A percentile compares a stretch with the other conserved stretches of the same genome.
Conservation (phyloP, 108 stramenopile genomes). For the Fragilaria crotonensis region DNA sequence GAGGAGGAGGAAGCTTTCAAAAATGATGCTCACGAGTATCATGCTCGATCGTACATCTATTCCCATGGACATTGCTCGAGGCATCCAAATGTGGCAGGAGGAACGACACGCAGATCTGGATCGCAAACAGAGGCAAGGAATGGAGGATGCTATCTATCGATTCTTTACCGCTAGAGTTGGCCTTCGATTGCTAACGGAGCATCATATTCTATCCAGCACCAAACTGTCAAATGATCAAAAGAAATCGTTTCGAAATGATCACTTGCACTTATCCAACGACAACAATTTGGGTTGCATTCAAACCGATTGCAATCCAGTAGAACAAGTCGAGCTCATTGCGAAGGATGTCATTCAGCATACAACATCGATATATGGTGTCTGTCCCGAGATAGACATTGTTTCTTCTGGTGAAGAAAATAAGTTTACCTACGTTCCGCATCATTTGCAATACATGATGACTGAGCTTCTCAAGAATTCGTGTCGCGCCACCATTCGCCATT, state of each 20-base stretch:
- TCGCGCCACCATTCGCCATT: constrained; percentile 63
- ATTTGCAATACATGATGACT: constrained; percentile 92
- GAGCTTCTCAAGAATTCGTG: constrained; percentile 97
- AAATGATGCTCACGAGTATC: constrained; percentile 18
- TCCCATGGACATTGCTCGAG: constrained; percentile 64
- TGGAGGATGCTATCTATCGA: constrained; percentile 84
- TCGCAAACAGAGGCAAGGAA: constrained; percentile 31
- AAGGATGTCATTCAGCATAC: constrained; percentile 46
- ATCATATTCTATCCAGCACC: constrained; percentile 68
- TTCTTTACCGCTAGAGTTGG: constrained; percentile 91
- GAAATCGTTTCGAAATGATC: constrained; percentile 18
- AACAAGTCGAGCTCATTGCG: constrained; percentile 53
- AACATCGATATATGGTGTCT: constrained; percentile 55
- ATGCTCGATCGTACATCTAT: constrained; percentile 69
- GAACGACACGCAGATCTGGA: background rate
- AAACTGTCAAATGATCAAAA: background rate
- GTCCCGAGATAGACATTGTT: constrained; percentile 77
- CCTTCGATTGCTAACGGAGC: constrained; percentile 82
- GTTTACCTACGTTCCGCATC: constrained; percentile 90
- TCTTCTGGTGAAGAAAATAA: constrained; percentile 3
- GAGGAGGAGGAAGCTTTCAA: background rate
- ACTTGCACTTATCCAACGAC: background rate
- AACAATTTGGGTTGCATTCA: constrained; percentile 66
- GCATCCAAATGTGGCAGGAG: constrained; percentile 40
- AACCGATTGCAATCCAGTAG: constrained; percentile 61